Percentiles rank a stretch among this genome's conserved stretches.
phyloP scores from a whole-genome alignment of 148 eudicot species.

The Arbutus unedo region DNA sequence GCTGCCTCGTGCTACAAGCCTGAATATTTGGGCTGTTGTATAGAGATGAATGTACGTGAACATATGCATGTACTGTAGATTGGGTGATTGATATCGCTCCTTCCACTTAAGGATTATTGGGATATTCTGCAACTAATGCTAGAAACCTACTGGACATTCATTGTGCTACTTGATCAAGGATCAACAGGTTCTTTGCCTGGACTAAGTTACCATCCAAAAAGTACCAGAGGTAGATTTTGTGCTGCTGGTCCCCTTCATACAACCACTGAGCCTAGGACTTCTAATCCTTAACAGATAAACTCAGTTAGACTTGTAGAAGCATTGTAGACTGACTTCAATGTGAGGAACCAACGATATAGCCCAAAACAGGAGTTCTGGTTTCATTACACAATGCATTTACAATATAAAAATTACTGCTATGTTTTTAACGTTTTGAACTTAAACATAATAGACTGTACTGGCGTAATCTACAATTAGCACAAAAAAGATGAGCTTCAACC shows the following conservation, averaged over 20 bases:
- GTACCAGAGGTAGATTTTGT: neutral
- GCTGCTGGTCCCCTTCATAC: neutral
- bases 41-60: neutral
- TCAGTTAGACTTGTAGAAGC: neutral
- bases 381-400: neutral
- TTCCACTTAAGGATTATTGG: neutral
- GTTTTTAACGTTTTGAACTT: neutral
- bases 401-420: neutral
- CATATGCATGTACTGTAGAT: neutral
- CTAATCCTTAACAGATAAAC: neutral
- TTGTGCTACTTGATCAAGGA: neutral
- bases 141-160: neutral
- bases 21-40: neutral
- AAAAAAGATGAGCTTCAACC: neutral
- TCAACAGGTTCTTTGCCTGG: neutral
- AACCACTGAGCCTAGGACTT: neutral
- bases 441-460: neutral
- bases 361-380: neutral
- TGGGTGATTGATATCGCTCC: neutral
- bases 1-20: neutral
- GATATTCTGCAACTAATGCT: neutral
- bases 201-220: neutral
- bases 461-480: neutral
- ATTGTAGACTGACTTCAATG: neutral
- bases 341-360: neutral